Percentiles rank a stretch among this genome's conserved stretches.
These are phyloP conservation scores for Terana coerulea DNA, from an alignment of 768 basidiomycete species.

Conservation along the genomic window DNA sequence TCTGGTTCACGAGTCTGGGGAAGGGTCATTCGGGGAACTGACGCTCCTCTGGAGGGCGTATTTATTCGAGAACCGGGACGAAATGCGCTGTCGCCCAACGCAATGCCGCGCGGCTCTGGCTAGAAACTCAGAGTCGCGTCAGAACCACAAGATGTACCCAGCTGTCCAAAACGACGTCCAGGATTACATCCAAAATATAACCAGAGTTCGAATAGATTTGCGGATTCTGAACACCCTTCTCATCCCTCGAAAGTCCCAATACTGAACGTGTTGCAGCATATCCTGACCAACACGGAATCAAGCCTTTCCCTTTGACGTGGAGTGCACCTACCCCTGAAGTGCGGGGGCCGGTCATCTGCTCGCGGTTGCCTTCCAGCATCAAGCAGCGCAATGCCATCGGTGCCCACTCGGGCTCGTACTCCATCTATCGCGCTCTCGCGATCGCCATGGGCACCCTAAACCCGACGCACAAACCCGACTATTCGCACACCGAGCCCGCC, in stretches of 20 bases:
- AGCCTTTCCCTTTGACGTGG: slow-evolving; percentile 78
- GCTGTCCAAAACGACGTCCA: too few species aligned
- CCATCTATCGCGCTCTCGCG: slow-evolving; percentile 89
- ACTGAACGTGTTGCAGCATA: slow-evolving; percentile 47
- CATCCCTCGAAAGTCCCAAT: neutral
- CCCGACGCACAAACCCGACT: slow-evolving; percentile 80
- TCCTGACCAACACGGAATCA: slow-evolving; percentile 89
- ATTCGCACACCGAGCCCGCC: slow-evolving; percentile 79
- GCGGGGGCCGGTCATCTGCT: slow-evolving; percentile 88
- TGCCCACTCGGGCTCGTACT: slow-evolving; percentile 91
- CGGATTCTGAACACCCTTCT: too few species aligned
- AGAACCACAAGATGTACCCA: too few species aligned
- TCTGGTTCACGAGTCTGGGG: too few species aligned
- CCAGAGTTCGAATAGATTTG: too few species aligned
- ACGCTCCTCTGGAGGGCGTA: too few species aligned
- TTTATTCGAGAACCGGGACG: too few species aligned
- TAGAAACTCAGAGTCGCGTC: too few species aligned
- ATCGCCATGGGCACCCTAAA: slow-evolving; percentile 86
- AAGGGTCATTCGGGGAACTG: too few species aligned
- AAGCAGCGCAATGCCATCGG: slow-evolving; percentile 93
- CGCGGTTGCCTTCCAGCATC: slow-evolving; percentile 77
- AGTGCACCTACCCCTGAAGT: slow-evolving; percentile 58
- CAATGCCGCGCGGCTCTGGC: too few species aligned
- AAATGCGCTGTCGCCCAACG: too few species aligned
- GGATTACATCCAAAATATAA: too few species aligned